phyloP scores from a whole-genome alignment of 208 protist genomes.

The Novymonas esmeraldas region DNA sequence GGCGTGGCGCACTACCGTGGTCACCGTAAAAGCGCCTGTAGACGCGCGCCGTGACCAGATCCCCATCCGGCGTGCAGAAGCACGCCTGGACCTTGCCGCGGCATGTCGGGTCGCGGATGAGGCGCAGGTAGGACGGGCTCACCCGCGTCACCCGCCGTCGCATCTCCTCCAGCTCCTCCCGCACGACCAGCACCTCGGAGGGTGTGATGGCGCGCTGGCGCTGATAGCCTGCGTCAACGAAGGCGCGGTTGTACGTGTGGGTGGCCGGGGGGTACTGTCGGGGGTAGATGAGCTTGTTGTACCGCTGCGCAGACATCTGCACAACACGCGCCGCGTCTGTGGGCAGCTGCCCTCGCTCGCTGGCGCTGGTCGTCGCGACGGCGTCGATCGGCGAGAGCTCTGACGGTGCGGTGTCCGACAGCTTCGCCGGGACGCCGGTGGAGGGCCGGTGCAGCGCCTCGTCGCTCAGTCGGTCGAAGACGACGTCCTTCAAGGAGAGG shows the following conservation, averaged over 20 bases:
- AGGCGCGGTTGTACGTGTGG: slow-evolving; percentile 84
- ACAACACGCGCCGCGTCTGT: slow-evolving; percentile 60
- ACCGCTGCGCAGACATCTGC: slow-evolving; percentile 50
- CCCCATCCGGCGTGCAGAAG: slow-evolving; percentile 82
- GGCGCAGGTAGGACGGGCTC: slow-evolving; percentile 63
- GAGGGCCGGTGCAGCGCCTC: slow-evolving; percentile 78
- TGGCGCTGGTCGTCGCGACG: slow-evolving; percentile 43
- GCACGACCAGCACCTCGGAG: slow-evolving; percentile 82
- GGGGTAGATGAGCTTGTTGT: slow-evolving; percentile 83
- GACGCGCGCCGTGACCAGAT: slow-evolving; percentile 72
- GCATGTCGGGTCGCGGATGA: slow-evolving; percentile 80
- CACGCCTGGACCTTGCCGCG: slow-evolving; percentile 80
- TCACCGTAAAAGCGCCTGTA: slow-evolving; percentile 89
- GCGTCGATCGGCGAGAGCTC: too few species aligned
- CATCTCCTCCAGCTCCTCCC: slow-evolving; percentile 74
- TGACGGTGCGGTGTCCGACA: slow-evolving; percentile 2
- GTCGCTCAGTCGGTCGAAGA: slow-evolving; percentile 87
- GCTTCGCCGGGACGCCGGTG: slow-evolving; percentile 66
- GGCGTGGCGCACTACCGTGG: slow-evolving; percentile 56
- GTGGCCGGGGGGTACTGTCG: slow-evolving; percentile 72
- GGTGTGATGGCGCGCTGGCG: slow-evolving; percentile 81
- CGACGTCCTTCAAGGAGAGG: slow-evolving; percentile 81
- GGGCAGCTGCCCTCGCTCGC: slow-evolving; percentile 71
- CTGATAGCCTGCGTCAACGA: slow-evolving; percentile 85
- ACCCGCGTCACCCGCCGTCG: slow-evolving; percentile 50